Percentiles rank a stretch among this genome's conserved stretches.
Conservation (phyloP, 352 stramenopile genomes). For the Globisporangium okanoganense region DNA sequence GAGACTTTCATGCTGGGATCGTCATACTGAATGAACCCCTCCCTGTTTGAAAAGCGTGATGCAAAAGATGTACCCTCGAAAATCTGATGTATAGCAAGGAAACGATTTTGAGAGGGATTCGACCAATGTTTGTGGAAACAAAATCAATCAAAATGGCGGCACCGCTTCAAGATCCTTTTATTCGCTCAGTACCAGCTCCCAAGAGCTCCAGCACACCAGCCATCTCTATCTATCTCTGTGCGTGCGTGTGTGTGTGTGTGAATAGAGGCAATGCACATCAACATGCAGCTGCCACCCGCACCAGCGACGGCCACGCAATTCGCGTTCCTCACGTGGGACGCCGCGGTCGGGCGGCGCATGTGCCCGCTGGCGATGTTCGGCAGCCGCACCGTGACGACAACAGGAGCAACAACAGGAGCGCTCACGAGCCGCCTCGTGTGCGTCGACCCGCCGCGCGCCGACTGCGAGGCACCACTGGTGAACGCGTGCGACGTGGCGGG, state of each 20-base stretch:
- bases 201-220: neutral
- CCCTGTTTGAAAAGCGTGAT: too few species aligned
- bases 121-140: too few species aligned
- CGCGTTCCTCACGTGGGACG: constrained; percentile 59
- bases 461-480: constrained; percentile 33
- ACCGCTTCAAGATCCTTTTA: neutral
- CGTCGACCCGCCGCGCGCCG: constrained; percentile 53
- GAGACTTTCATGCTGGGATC: too few species aligned
- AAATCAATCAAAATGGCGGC: too few species aligned
- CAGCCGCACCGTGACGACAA: constrained; percentile 19
- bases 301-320: constrained; percentile 20
- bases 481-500: constrained; percentile 46
- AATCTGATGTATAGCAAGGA: too few species aligned
- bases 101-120: too few species aligned
- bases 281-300: neutral
- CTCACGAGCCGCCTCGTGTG: constrained; percentile 38
- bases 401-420: too few species aligned
- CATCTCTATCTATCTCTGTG: neutral
- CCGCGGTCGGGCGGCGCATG: constrained; percentile 27
- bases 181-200: too few species aligned
- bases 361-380: constrained; percentile 69
- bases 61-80: too few species aligned
- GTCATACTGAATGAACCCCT: too few species aligned
- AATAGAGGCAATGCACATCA: neutral
- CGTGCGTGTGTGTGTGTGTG: neutral